Evolutionary conservation across 2,329 filamentous ascomycete species (phyloP).

Genomic region (Dactylonectria estremocensis): DNA sequence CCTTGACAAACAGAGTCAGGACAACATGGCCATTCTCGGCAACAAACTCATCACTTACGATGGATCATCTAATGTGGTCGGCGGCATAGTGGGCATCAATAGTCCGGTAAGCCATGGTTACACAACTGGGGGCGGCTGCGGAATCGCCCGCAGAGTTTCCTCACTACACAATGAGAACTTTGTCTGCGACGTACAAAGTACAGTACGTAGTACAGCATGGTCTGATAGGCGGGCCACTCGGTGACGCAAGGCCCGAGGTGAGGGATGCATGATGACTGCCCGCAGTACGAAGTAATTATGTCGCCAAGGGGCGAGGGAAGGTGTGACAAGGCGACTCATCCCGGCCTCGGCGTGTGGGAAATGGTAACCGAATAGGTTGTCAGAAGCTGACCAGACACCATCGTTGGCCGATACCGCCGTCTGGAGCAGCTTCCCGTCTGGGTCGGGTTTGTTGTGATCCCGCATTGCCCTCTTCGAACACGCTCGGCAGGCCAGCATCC

Average conservation of each 20-base stretch:
- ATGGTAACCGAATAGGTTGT: neutral
- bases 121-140: conserved; percentile 32
- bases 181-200: neutral
- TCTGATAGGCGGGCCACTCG: conserved; percentile 22
- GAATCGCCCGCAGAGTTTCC: conserved; percentile 25
- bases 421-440: neutral
- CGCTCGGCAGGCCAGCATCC: neutral
- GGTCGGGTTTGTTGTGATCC: neutral
- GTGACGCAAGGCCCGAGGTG: conserved; percentile 16
- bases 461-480: neutral
- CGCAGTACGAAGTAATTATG: neutral
- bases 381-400: conserved; percentile 2
- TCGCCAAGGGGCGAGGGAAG: conserved; percentile 14
- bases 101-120: conserved; percentile 28
- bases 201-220: neutral
- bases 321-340: conserved; percentile 6
- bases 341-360: neutral
- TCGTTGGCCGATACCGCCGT: conserved; percentile 2
- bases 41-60: neutral
- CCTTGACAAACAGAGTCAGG: no score
- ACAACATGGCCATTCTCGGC: neutral
- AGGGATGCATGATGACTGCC: conserved; percentile 6
- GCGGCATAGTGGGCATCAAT: conserved; percentile 16
- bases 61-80: neutral
- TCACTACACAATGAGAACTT: conserved; percentile 18